These are phyloP conservation scores for Botrytis fabae DNA, from an alignment of 2,329 filamentous ascomycete genomes.

Conservation along the genomic window DNA sequence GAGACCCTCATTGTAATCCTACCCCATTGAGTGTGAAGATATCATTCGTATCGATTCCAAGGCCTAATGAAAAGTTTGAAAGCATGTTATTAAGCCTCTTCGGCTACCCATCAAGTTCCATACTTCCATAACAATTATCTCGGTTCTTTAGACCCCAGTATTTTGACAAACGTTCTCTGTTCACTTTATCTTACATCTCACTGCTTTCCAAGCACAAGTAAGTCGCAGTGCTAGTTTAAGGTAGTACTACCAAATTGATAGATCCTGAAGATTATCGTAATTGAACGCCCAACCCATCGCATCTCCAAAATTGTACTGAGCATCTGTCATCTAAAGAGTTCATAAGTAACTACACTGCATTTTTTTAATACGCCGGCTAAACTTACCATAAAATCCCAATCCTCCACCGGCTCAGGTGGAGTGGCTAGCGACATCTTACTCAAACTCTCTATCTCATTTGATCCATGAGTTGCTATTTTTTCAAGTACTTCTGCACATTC, in stretches of 20 bases:
- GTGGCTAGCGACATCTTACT: slow-evolving; percentile 35
- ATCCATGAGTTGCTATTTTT: slow-evolving; percentile 30
- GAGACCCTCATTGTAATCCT: no score
- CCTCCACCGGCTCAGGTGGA: slow-evolving; percentile 39
- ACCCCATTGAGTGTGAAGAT: not conserved
- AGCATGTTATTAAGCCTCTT: not conserved
- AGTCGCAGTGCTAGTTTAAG: not conserved
- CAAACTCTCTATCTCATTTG: slow-evolving; percentile 25
- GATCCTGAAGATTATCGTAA: slow-evolving; percentile 23
- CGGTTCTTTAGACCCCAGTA: not conserved
- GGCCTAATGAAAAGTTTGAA: not conserved
- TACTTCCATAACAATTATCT: not conserved
- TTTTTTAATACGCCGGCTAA: not conserved
- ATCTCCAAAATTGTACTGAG: slow-evolving; percentile 35
- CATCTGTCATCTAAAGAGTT: slow-evolving; percentile 38
- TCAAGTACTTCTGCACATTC: slow-evolving; percentile 43
- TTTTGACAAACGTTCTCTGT: not conserved
- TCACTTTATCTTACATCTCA: not conserved
- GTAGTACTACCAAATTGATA: slow-evolving; percentile 20
- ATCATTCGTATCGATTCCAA: not conserved
- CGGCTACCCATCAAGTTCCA: not conserved
- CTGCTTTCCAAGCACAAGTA: not conserved
- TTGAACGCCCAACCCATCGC: slow-evolving; percentile 31
- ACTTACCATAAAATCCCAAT: slow-evolving; percentile 48
- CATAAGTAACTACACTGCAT: slow-evolving; percentile 17